Conservation (phyloP, 441 rosid genomes). For the Syzygium malaccense region DNA sequence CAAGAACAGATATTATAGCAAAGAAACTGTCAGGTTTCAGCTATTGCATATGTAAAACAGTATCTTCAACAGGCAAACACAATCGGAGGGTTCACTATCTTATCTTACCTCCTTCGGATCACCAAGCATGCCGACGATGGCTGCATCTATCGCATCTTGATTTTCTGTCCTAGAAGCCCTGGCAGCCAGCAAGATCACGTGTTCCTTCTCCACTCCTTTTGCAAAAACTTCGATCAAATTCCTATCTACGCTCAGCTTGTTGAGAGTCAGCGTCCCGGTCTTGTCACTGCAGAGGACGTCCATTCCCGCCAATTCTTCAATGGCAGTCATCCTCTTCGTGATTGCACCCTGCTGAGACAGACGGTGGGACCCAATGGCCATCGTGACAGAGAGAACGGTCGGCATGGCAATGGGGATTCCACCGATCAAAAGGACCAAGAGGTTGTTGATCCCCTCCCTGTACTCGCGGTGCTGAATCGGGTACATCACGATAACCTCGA, state of each 20-base stretch:
- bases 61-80: not conserved
- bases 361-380: slow-evolving; percentile 96
- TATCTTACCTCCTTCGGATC: slow-evolving; percentile 57
- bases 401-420: slow-evolving; percentile 99
- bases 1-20: not conserved
- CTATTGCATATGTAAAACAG: not conserved
- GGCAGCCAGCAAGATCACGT: slow-evolving; percentile 57
- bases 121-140: slow-evolving; percentile 72
- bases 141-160: slow-evolving; percentile 75
- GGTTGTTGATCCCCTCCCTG: slow-evolving; percentile 87
- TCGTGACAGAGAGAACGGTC: slow-evolving; percentile 84
- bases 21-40: not conserved
- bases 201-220: slow-evolving; percentile 55
- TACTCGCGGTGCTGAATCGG: slow-evolving; percentile 74
- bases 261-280: slow-evolving; percentile 85
- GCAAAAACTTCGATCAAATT: slow-evolving; percentile 69
- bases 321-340: slow-evolving; percentile 95
- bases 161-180: slow-evolving; percentile 69
- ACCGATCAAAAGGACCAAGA: slow-evolving; percentile 88
- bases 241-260: slow-evolving; percentile 82
- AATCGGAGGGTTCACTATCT: not conserved
- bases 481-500: slow-evolving; percentile 86
- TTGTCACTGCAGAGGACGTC: slow-evolving; percentile 97
- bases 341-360: slow-evolving; percentile 87
- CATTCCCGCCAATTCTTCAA: slow-evolving; percentile 98